Conservation (phyloP, 2,329 filamentous ascomycete genomes). For the Chaetomiaceae sp. region DNA sequence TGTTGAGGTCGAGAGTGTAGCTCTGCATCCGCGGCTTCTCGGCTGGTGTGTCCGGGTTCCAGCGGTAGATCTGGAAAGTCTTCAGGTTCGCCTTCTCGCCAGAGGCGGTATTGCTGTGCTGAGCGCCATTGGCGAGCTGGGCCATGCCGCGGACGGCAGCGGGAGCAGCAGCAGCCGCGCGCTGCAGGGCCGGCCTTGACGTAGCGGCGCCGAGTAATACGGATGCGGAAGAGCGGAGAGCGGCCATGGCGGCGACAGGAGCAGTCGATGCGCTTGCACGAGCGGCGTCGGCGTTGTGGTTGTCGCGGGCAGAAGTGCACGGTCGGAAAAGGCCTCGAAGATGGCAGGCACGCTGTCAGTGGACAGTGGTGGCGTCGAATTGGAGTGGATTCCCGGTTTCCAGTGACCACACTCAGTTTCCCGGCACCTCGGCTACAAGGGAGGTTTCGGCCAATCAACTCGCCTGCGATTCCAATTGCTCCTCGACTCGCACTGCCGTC, state of each 20-base stretch:
- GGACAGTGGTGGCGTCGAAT: conserved; percentile 16
- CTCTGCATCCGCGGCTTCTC: conserved; percentile 94
- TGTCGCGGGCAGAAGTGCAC: conserved; percentile 4
- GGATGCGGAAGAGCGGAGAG: conserved; percentile 53
- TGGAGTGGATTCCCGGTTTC: conserved; percentile 16
- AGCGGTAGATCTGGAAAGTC: conserved; percentile 98
- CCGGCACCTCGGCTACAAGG: conserved; percentile 24
- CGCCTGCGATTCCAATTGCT: conserved; percentile 16
- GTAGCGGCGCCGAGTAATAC: conserved; percentile 46
- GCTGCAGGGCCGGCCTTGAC: conserved; percentile 37
- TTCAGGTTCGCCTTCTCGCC: conserved; percentile 67
- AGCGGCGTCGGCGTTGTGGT: conserved; percentile 8
- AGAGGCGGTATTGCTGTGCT: conserved; percentile 50
- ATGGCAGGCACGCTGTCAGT: conserved; percentile 15
- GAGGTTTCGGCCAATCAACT: conserved; percentile 16
- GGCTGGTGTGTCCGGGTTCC: conserved; percentile 88
- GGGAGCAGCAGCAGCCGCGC: conserved; percentile 18
- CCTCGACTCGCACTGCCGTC: conserved; percentile 8
- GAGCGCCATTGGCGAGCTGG: conserved; percentile 31
- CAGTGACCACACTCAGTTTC: conserved; percentile 12
- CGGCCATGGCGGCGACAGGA: conserved; percentile 43
- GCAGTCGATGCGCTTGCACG: conserved; percentile 10
- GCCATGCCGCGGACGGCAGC: conserved; percentile 25
- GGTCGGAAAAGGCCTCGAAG: conserved; percentile 14
- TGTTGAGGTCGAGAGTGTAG: conserved; percentile 94